Evolutionary conservation across 139 green algal species (phyloP).

Genomic region (Chlorella sp.): DNA sequence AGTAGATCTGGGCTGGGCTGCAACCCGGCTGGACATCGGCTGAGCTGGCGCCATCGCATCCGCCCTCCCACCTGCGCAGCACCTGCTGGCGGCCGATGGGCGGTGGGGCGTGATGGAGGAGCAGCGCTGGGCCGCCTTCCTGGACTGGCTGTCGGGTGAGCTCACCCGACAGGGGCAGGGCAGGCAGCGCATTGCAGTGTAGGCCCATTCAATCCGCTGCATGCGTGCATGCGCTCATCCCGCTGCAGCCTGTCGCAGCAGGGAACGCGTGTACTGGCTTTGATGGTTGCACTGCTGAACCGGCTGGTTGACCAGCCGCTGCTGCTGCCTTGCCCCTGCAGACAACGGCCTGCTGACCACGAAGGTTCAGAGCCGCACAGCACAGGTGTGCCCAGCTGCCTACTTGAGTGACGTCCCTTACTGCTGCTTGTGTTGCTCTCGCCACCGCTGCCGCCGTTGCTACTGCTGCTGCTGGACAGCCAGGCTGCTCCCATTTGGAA

Average conservation of each 20-base stretch:
- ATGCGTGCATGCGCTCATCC: no score
- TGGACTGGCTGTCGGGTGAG: slow-evolving; percentile 76
- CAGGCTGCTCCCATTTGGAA: no score
- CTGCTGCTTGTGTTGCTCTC: neutral
- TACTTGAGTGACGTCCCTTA: no score
- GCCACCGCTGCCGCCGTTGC: neutral
- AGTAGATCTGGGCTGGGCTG: no score
- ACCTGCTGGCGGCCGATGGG: slow-evolving; percentile 43
- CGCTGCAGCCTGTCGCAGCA: no score
- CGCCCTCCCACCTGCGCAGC: slow-evolving; percentile 17
- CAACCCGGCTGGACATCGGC: no score
- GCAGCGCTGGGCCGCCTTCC: slow-evolving; percentile 69
- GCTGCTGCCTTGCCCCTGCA: neutral
- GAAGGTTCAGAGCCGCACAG: slow-evolving; percentile 38
- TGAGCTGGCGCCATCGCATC: no score
- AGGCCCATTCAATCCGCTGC: no score
- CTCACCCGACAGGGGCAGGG: neutral
- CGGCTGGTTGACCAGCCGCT: neutral
- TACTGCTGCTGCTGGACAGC: no score
- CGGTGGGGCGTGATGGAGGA: slow-evolving; percentile 61
- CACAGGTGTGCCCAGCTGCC: slow-evolving; percentile 2
- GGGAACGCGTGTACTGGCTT: no score
- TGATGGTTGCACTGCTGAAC: neutral
- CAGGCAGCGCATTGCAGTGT: neutral
- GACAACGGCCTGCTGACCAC: slow-evolving; percentile 69